phyloP scores from a whole-genome alignment of 495 filamentous ascomycete genomes.

The Annulohypoxylon bovei region DNA sequence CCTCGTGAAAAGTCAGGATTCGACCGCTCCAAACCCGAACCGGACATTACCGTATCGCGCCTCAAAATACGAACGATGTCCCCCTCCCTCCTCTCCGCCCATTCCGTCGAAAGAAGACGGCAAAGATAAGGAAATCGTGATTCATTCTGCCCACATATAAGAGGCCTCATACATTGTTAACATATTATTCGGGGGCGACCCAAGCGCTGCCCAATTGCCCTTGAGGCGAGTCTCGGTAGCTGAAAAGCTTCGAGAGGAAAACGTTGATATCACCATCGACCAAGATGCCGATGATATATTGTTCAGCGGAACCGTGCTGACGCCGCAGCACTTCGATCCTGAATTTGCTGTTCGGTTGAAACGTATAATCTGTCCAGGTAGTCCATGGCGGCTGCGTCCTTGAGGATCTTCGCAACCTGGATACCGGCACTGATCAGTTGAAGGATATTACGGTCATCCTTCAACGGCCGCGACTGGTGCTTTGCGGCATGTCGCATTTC shows the following conservation, averaged over 20 bases:
- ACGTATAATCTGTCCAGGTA: conserved; percentile 76
- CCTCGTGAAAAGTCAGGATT: conserved; percentile 3
- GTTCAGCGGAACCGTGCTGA: conserved; percentile 56
- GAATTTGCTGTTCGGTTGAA: conserved; percentile 77
- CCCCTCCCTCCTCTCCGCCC: conserved; percentile 8
- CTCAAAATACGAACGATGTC: conserved; percentile 19
- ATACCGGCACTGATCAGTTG: conserved; percentile 86
- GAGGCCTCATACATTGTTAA: conserved; percentile 38
- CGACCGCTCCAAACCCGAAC: conserved; percentile 19
- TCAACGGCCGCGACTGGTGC: conserved; percentile 82
- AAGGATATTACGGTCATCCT: conserved; percentile 89
- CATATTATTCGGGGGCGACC: conserved; percentile 35
- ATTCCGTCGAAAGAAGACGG: conserved; percentile 26
- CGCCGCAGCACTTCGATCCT: conserved; percentile 65
- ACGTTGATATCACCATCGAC: conserved; percentile 33
- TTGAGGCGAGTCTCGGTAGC: conserved; percentile 27
- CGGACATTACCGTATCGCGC: conserved; percentile 26
- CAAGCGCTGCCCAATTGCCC: conserved; percentile 23
- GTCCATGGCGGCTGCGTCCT: conserved; percentile 82
- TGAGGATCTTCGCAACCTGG: conserved; percentile 86
- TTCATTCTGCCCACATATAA: conserved; percentile 39
- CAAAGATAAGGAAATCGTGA: conserved; percentile 35
- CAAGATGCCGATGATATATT: conserved; percentile 24
- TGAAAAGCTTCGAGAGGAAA: conserved; percentile 35
- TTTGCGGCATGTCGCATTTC: conserved; percentile 87